A percentile compares a stretch with the other conserved stretches of the same genome.
phyloP scores from a whole-genome alignment of 495 filamentous ascomycete species.

The Beverwykella pulmonaria region DNA sequence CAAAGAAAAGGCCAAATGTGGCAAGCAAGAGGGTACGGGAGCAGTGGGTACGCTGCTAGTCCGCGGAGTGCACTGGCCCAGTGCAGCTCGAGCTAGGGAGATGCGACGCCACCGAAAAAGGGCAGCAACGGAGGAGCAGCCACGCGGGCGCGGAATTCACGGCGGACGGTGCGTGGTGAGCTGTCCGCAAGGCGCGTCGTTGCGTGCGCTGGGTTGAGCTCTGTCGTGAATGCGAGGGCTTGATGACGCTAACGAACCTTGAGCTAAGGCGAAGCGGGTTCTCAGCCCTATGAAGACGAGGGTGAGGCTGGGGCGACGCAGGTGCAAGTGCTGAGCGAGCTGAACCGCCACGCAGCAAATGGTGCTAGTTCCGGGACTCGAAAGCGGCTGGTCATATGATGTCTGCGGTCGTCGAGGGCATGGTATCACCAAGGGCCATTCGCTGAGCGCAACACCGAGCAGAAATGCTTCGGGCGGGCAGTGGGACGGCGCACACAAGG shows the following conservation, averaged over 20 bases:
- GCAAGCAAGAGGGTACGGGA: constrained; percentile 3
- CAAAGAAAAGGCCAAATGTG: constrained; percentile 13
- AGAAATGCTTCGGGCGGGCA: too few species aligned
- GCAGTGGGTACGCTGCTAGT: not conserved
- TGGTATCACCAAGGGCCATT: constrained; percentile 27
- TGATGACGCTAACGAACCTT: too few species aligned
- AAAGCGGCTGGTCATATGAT: not conserved
- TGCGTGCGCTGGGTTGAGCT: too few species aligned
- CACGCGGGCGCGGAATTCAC: not conserved
- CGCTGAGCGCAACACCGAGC: constrained; percentile 12
- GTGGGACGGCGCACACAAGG: too few species aligned
- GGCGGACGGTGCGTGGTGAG: not conserved
- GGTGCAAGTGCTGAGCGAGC: not conserved
- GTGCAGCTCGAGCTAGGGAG: not conserved
- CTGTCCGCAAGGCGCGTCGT: not conserved
- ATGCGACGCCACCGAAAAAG: constrained; percentile 2
- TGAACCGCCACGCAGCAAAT: not conserved
- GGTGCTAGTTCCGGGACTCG: not conserved
- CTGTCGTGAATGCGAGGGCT: too few species aligned
- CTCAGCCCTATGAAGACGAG: not conserved
- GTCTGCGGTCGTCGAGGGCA: constrained; percentile 20
- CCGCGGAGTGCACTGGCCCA: not conserved
- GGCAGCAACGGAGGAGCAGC: not conserved
- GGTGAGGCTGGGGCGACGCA: not conserved
- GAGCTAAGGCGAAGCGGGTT: too few species aligned